A percentile compares a stretch with the other conserved stretches of the same genome.
phyloP scores from a whole-genome alignment of 1,284 basidiomycete species.

The Pterulicium gracile region DNA sequence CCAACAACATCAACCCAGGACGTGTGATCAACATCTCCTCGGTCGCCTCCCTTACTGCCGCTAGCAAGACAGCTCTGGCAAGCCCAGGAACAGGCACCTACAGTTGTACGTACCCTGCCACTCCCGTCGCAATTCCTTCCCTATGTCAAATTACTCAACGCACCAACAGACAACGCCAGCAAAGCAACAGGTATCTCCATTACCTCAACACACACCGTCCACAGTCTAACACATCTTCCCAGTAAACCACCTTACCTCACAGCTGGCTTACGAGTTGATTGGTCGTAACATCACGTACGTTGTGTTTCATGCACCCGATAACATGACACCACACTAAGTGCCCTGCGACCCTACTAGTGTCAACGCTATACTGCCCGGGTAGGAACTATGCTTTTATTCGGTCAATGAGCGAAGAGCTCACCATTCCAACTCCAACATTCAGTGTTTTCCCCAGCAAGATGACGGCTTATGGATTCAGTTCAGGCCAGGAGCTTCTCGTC shows the following conservation, averaged over 20 bases:
- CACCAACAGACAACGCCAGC: conserved; percentile 58
- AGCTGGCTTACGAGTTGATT: conserved; percentile 61
- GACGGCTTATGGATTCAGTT: conserved; percentile 70
- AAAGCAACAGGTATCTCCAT: conserved; percentile 52
- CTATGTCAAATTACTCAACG: no score
- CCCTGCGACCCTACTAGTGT: conserved; percentile 34
- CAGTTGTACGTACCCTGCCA: conserved; percentile 54
- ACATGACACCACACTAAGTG: conserved; percentile 2
- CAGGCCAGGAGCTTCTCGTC: conserved; percentile 41
- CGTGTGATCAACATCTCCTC: conserved; percentile 80
- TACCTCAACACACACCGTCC: neutral
- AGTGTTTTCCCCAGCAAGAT: conserved; percentile 82
- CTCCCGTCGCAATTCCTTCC: no score
- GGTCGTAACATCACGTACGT: conserved; percentile 54
- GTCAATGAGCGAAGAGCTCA: conserved; percentile 1
- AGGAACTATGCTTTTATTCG: conserved; percentile 9
- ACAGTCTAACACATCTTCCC: neutral
- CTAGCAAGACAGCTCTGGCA: conserved; percentile 40
- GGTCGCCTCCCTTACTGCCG: conserved; percentile 50
- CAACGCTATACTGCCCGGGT: conserved; percentile 82
- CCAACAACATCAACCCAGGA: conserved; percentile 56
- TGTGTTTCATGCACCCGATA: conserved; percentile 5
- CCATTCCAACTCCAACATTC: conserved; percentile 2
- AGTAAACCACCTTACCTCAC: conserved; percentile 76
- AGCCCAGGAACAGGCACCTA: conserved; percentile 60